Conservation (phyloP, 768 basidiomycete species). For the Rhodotorula graminis region DNA sequence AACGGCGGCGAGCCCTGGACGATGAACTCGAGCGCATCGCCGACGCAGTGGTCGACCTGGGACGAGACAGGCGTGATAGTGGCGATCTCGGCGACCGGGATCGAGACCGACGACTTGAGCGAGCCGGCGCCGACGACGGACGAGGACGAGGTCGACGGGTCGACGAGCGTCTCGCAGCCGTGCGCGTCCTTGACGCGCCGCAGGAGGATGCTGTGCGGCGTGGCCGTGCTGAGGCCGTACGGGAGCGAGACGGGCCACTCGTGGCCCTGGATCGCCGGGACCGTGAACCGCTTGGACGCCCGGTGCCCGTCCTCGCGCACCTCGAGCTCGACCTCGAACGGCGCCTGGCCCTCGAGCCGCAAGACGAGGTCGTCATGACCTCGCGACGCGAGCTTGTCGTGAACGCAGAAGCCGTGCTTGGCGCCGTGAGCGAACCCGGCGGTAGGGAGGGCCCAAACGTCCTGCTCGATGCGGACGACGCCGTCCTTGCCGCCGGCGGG, state of each 20-base stretch:
- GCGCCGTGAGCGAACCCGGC: slow-evolving; percentile 28
- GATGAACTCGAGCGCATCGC: slow-evolving; percentile 83
- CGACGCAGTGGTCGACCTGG: slow-evolving; percentile 77
- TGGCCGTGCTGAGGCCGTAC: slow-evolving; percentile 70
- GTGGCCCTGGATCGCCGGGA: slow-evolving; percentile 52
- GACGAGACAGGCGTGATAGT: slow-evolving; percentile 79
- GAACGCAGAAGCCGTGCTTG: slow-evolving; percentile 40
- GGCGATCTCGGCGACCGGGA: slow-evolving; percentile 91
- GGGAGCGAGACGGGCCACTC: slow-evolving; percentile 68
- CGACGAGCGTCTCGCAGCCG: slow-evolving; percentile 67
- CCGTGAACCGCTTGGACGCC: slow-evolving; percentile 59
- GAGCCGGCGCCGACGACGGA: neutral
- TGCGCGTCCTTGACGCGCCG: slow-evolving; percentile 74
- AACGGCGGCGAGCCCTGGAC: slow-evolving; percentile 91
- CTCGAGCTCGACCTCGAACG: slow-evolving; percentile 67
- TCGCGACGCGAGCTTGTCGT: slow-evolving; percentile 34
- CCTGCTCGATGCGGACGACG: slow-evolving; percentile 38
- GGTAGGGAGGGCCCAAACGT: slow-evolving; percentile 39
- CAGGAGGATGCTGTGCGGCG: slow-evolving; percentile 73
- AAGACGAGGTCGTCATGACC: slow-evolving; percentile 56
- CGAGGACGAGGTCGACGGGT: slow-evolving; percentile 54
- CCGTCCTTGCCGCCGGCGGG: slow-evolving; percentile 11
- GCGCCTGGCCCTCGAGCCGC: slow-evolving; percentile 73
- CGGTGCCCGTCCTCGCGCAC: slow-evolving; percentile 68
- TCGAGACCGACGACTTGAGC: slow-evolving; percentile 17